A percentile compares a stretch with the other conserved stretches of the same genome.
Evolutionary conservation across 345 rosid genomes (phyloP).

Genomic region (Melastoma malabathricum): DNA sequence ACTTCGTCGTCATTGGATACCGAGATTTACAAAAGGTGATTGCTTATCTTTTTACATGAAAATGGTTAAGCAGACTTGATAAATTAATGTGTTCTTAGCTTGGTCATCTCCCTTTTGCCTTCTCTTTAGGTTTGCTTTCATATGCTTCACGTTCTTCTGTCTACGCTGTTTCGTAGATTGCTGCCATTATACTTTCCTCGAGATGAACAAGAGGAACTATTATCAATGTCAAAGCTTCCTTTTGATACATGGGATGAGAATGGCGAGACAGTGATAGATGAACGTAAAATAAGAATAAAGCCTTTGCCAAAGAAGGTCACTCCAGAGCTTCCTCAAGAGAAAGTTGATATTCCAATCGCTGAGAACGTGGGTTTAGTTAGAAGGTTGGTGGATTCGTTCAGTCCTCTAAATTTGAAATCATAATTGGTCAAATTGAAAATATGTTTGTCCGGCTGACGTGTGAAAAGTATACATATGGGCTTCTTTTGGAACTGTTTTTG

Average conservation of each 20-base stretch:
- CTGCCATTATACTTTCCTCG: constrained; percentile 98
- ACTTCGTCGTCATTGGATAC: constrained; percentile 73
- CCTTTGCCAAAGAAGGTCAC: constrained; percentile 71
- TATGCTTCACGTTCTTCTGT: neutral
- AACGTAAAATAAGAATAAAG: constrained; percentile 92
- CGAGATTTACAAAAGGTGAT: constrained; percentile 82
- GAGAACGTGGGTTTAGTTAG: constrained; percentile 70
- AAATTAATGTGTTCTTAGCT: neutral
- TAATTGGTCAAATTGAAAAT: too few species aligned
- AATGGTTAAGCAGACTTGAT: neutral
- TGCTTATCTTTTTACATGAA: constrained; percentile 1
- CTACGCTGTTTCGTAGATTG: constrained; percentile 34
- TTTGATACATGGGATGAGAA: constrained; percentile 98
- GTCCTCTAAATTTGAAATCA: too few species aligned
- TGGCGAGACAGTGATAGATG: constrained; percentile 89
- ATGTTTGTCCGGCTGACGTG: too few species aligned
- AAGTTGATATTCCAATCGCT: constrained; percentile 47
- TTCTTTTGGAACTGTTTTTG: too few species aligned
- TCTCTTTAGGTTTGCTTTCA: neutral
- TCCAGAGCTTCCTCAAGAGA: constrained; percentile 47
- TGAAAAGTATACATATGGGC: too few species aligned
- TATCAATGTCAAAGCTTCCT: constrained; percentile 84
- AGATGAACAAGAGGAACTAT: constrained; percentile 81
- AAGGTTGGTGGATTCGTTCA: constrained; percentile 43
- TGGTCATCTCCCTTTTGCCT: neutral